Evolutionary conservation across 1,284 basidiomycete genomes (phyloP).

Genomic region (Marasmius oreades): DNA sequence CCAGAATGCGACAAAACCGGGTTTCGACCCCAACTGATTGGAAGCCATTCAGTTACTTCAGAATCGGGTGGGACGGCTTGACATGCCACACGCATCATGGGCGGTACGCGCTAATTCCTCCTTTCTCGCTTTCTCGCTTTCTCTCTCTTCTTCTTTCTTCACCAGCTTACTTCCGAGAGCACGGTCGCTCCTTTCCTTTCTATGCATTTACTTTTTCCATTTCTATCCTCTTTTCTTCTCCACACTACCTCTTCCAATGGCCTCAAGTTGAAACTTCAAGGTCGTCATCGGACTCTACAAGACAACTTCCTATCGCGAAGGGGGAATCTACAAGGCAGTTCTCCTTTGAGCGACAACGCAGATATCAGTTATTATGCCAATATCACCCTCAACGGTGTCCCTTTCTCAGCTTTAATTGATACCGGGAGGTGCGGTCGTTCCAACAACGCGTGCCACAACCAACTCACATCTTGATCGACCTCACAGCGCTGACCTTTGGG

Average conservation of each 20-base stretch:
- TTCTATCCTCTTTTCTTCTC: not conserved
- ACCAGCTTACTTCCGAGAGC: not conserved
- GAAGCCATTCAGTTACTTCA: no score
- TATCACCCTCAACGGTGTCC: conserved; percentile 46
- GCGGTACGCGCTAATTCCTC: no score
- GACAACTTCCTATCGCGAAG: not conserved
- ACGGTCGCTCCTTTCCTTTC: not conserved
- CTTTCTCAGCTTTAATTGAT: conserved; percentile 53
- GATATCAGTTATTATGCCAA: conserved; percentile 46
- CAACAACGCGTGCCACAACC: no score
- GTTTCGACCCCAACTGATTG: no score
- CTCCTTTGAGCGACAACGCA: conserved; percentile 18
- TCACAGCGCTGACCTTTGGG: conserved; percentile 55
- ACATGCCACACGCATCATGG: no score
- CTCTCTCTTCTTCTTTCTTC: not conserved
- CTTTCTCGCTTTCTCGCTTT: not conserved
- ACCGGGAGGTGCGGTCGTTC: conserved; percentile 56
- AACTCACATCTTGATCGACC: no score
- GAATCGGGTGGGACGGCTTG: no score
- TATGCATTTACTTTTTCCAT: not conserved
- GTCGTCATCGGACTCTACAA: not conserved
- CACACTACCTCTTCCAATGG: not conserved
- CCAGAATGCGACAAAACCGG: no score
- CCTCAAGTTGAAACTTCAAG: not conserved
- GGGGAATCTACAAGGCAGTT: conserved; percentile 4